Evolutionary conservation across 176 grass and related monocot genomes (phyloP).

Genomic region (Triticum dicoccoides): DNA sequence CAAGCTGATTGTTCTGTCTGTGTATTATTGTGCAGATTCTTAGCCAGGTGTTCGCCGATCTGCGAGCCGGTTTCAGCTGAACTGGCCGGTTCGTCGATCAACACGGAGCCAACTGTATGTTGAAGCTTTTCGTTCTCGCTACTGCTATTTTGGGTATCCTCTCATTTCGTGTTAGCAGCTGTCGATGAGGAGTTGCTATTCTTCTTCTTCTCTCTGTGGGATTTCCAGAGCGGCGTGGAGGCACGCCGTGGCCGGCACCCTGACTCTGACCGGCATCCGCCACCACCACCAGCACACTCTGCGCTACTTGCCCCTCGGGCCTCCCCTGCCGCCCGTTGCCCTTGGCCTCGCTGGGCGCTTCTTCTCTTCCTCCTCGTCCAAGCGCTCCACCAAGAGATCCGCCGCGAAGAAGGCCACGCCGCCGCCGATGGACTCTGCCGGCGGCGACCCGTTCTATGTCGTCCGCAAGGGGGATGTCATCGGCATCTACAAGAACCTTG

Average conservation of each 20-base stretch:
- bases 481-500: slow-evolving; percentile 65
- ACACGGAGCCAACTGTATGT: background rate
- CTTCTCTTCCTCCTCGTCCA: slow-evolving; percentile 37
- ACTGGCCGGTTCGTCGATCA: background rate
- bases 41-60: background rate
- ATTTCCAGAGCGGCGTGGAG: slow-evolving; percentile 35
- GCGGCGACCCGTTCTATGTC: slow-evolving; percentile 61
- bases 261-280: background rate
- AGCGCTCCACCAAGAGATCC: slow-evolving; percentile 27
- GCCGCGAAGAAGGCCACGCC: slow-evolving; percentile 16
- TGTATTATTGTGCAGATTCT: background rate
- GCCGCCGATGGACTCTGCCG: slow-evolving; percentile 24
- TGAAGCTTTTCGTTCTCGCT: background rate
- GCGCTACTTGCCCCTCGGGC: background rate
- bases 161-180: background rate
- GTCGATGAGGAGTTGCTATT: slow-evolving; percentile 27
- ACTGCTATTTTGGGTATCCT: background rate
- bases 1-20: background rate
- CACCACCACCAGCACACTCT: background rate
- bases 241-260: background rate
- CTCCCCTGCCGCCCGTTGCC: background rate
- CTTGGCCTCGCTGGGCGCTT: background rate
- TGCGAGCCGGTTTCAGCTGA: background rate
- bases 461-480: slow-evolving; percentile 70
- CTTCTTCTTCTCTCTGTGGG: slow-evolving; percentile 16